A percentile compares a stretch with the other conserved stretches of the same genome.
These are phyloP conservation scores for Cymbopogon flexuosus DNA, from an alignment of 202 grass and related monocot species.

Conservation along the genomic window DNA sequence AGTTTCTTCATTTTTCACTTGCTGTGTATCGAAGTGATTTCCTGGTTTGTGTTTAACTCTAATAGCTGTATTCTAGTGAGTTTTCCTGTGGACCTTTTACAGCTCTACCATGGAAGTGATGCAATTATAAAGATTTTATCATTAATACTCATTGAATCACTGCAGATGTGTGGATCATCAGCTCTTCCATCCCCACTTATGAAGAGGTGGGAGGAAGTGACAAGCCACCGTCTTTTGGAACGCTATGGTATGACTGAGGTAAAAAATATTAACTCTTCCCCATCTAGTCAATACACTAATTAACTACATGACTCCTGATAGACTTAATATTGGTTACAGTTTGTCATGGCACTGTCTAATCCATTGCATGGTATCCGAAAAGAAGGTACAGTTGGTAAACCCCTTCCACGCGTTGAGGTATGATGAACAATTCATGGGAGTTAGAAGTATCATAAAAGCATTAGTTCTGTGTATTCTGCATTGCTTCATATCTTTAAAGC, in stretches of 20 bases:
- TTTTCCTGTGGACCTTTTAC: background rate
- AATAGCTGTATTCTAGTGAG: background rate
- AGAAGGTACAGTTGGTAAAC: slow-evolving; percentile 84
- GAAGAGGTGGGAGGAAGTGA: slow-evolving; percentile 90
- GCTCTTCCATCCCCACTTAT: slow-evolving; percentile 90
- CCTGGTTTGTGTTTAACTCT: background rate
- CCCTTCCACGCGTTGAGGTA: slow-evolving; percentile 88
- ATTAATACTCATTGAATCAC: slow-evolving; percentile 27
- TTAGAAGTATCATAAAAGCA: slow-evolving; percentile 2
- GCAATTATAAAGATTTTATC: slow-evolving; percentile 3
- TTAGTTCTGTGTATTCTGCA: slow-evolving; percentile 11
- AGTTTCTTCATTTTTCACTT: background rate
- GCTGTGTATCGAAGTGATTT: background rate
- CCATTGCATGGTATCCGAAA: slow-evolving; percentile 76
- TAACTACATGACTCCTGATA: slow-evolving; percentile 1
- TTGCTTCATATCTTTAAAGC: slow-evolving; percentile 1
- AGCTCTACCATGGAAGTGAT: background rate
- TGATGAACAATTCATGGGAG: slow-evolving; percentile 16
- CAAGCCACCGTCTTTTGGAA: slow-evolving; percentile 82
- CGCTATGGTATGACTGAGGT: slow-evolving; percentile 99
- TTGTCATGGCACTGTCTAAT: slow-evolving; percentile 96
- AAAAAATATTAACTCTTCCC: slow-evolving; percentile 25
- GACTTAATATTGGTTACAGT: slow-evolving; percentile 45
- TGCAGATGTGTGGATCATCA: slow-evolving; percentile 95
- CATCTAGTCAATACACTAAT: background rate